Evolutionary conservation across 2,329 filamentous ascomycete species (phyloP), one percentile per base, ranked within the genome.

Genomic region (Mariannaea elegans): DNA sequence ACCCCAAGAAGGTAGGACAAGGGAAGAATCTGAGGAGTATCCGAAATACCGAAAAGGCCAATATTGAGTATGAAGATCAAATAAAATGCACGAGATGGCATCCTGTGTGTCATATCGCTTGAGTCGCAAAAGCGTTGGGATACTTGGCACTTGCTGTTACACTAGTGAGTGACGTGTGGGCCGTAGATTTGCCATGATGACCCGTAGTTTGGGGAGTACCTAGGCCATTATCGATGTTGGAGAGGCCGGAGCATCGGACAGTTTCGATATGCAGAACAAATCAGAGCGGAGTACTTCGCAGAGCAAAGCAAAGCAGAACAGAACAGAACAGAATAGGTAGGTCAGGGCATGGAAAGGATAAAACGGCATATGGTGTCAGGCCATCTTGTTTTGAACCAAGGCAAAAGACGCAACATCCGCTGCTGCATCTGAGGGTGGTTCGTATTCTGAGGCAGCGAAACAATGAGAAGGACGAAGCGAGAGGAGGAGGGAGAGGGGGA

Each of bases 341-440:
- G 19, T 14, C 14, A 23, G 19, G 18, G 38, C 9, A 10, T 4
- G 21, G 19, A 14, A 24, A 8, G 12, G 16, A 27, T 4, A 24
- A 36, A 14, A 8, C 41, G 41, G 41, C 41, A 44, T 21, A 16
- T 14, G 7, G 23, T 23, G 29, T 45, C 56, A 59, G 19, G 49
- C 42, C 50, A 54, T 50, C 34, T 39, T 51, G 41, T 48, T 36
- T 49, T n/a, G 14, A 34, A 45, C 19, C 45, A 48, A 39, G 18
- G 19, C 31, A 34, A 50, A 10, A 16, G 44, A 27, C 18, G 32
- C 10, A 13, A 36, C 18, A 27, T 29, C 41, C 27, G 32, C 44
- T 39, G 32, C 32, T 46, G 52, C 52, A 55, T 9, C 45, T 49
- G 36, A 21, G 38, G 49, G 49, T 54, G 56, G 44, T 27, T 59